Evolutionary conservation across 768 basidiomycete species (phyloP).

Genomic region (Candolleomyces eurysporus): DNA sequence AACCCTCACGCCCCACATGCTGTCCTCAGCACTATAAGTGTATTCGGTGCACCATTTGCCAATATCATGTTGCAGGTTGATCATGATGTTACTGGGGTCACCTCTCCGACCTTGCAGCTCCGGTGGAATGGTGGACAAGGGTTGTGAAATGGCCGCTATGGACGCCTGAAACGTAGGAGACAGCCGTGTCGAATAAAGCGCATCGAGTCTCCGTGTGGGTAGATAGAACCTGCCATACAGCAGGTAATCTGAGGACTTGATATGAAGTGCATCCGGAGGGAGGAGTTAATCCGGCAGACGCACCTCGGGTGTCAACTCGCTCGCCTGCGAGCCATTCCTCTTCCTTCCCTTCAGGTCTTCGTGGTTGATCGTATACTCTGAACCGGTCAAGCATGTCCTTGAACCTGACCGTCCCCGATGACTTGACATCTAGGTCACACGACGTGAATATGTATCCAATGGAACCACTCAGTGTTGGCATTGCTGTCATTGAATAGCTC

Average conservation of each 20-base stretch:
- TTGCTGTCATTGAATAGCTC: slow-evolving; percentile 88
- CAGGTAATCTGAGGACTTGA: slow-evolving; percentile 68
- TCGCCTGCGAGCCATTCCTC: slow-evolving; percentile 84
- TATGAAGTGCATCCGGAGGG: slow-evolving; percentile 10
- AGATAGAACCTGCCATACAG: slow-evolving; percentile 91
- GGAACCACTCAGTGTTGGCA: slow-evolving; percentile 91
- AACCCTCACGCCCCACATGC: slow-evolving; percentile 86
- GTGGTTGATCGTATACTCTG: slow-evolving; percentile 78
- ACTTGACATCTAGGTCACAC: slow-evolving; percentile 71
- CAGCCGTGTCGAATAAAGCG: slow-evolving; percentile 81
- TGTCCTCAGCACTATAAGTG: slow-evolving; percentile 90
- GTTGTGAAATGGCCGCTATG: slow-evolving; percentile 85
- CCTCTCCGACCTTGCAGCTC: slow-evolving; percentile 43
- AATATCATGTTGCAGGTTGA: slow-evolving; percentile 88
- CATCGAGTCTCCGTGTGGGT: slow-evolving; percentile 85
- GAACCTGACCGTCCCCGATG: slow-evolving; percentile 71
- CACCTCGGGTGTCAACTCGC: slow-evolving; percentile 74
- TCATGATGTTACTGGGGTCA: slow-evolving; percentile 67
- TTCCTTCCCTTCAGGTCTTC: slow-evolving; percentile 71
- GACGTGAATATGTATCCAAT: slow-evolving; percentile 93
- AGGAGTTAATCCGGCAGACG: slow-evolving; percentile 15
- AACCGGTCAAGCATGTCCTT: slow-evolving; percentile 91
- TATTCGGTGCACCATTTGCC: slow-evolving; percentile 95
- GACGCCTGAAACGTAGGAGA: slow-evolving; percentile 77
- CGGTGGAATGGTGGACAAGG: slow-evolving; percentile 48